Base-by-base conservation (phyloP, 495 filamentous ascomycete genomes). In the Hypoxylon lienhwacheense region DNA sequence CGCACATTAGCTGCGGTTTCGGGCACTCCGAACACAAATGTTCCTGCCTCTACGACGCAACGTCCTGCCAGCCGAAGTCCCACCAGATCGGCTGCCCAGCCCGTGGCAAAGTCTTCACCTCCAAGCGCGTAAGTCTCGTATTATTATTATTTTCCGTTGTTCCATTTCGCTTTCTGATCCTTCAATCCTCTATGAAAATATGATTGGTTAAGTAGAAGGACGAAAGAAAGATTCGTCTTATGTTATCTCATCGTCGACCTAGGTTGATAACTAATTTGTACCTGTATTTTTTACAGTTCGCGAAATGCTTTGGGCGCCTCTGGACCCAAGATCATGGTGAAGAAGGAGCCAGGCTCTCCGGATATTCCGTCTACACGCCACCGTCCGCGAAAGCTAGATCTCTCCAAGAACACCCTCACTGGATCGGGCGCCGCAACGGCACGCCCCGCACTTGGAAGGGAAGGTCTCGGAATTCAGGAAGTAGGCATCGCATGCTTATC, bases 401-500 rank as follows among this genome's bases (percentile, higher is more conserved):
- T 98, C 7, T 91, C 88, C 22, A 89, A 87, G 42, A 87, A 84
- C 48, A 83, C 82, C 63, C 56, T 74, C 69, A 66, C 78, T 71
- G 69, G 80, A 70, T 63, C 77, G 74, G 47, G 68, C 77, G 53
- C 84, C 75, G 59, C 83, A 77, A 64, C 85, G 2, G 89, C 81
- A 29, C 84, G 86, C 16, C 90, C 87, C 19, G 65, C 65, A 17
- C 77, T 96, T 72, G 93, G 89, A 21, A 84, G 86, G 40, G 89
- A 92, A 53, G 85, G 85, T 7, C 72, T 92, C 11, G 86, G 72
- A 14, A 92, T 97, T 72, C 91, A 96, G 63, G 86, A 95, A 66
- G 89, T 98, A 10, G 93, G 93, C 33, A 79, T 97, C 49, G 91
- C 92, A 16, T 98, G 93, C 62, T 75, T 98, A 41, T 97, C 92